These are phyloP conservation scores for Albifimbria verrucaria DNA, from an alignment of 2,329 filamentous ascomycete species.

Conservation along the genomic window DNA sequence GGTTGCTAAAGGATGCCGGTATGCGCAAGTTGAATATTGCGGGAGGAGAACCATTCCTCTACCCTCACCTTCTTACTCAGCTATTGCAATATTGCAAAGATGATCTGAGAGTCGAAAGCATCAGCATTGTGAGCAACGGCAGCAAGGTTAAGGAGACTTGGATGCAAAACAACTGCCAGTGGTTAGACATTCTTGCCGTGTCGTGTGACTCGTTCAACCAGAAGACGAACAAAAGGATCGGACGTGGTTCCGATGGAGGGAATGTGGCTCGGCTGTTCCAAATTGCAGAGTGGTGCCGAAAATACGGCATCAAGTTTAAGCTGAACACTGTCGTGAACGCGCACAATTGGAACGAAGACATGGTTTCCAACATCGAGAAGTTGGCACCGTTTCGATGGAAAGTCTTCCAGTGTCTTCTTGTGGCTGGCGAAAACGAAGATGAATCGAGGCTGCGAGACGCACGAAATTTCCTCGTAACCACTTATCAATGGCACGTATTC, in stretches of 20 bases:
- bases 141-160: slow-evolving; percentile 41
- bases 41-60: slow-evolving; percentile 53
- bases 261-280: slow-evolving; percentile 41
- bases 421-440: slow-evolving; percentile 50
- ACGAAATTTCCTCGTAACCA: slow-evolving; percentile 39
- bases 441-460: slow-evolving; percentile 36
- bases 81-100: slow-evolving; percentile 46
- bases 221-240: slow-evolving; percentile 47
- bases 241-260: slow-evolving; percentile 41
- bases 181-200: slow-evolving; percentile 52
- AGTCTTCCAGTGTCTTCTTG: slow-evolving; percentile 51
- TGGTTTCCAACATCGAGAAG: slow-evolving; percentile 33
- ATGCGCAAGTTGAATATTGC: slow-evolving; percentile 56
- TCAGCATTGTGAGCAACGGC: slow-evolving; percentile 54
- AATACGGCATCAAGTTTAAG: slow-evolving; percentile 51
- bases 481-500: slow-evolving; percentile 43
- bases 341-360: slow-evolving; percentile 48
- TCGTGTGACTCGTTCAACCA: slow-evolving; percentile 53
- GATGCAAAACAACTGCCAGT: slow-evolving; percentile 35
- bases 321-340: slow-evolving; percentile 52
- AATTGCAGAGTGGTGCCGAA: slow-evolving; percentile 41
- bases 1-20: slow-evolving; percentile 43
- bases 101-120: slow-evolving; percentile 43
- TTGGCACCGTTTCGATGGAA: slow-evolving; percentile 53
- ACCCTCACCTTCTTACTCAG: slow-evolving; percentile 38